Evolutionary conservation across 345 rosid genomes (phyloP), one percentile per base, ranked within the genome.

Genomic region (Nephelium lappaceum): DNA sequence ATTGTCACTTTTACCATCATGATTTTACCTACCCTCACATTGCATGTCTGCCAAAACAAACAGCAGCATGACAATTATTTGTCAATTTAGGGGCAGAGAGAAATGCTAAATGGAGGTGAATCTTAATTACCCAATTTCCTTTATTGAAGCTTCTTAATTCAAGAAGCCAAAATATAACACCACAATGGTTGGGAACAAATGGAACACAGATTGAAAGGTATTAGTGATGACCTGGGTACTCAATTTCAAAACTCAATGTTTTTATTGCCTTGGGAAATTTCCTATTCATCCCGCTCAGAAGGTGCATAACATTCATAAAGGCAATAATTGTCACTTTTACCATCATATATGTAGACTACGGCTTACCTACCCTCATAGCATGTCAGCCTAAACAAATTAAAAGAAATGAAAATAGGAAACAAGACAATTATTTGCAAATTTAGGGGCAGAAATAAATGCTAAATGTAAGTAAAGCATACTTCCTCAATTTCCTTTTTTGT

Each of bases 161-260:
- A 95, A 79, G 81, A 88, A 81, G 81, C 98, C 89, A 83, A 90
- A 92, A 80, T 92, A 95, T 76, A 93, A 83, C 78, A 92, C 87
- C 72, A 83, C 88, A 78, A 80, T 51, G 68, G 7, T 77, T 12
- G 63, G 64, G 78, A 45, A 21, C 67, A 31, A 24, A 80, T 8
- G 43, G 47, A 53, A 41, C 68, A 31, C 4, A 51, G 10, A 65
- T 31, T 31, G 62, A 74, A 39, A 5, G 5, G 43, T 18, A 75
- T 6, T 64, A 49, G 23, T 58, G 55, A 15, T 9, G 24, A 43
- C 5, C 36, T 42, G 23, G 24, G 11, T 47, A 68, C 27, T 21
- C 9, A 41, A 67, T 45, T 55, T 43, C 62, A 55, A 23, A 4
- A 5, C 18, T 67, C 62, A 45, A 43, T 42, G 25, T 41, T 58